phyloP scores from a whole-genome alignment of 352 stramenopile genomes.

The Pythium dissotocum region DNA sequence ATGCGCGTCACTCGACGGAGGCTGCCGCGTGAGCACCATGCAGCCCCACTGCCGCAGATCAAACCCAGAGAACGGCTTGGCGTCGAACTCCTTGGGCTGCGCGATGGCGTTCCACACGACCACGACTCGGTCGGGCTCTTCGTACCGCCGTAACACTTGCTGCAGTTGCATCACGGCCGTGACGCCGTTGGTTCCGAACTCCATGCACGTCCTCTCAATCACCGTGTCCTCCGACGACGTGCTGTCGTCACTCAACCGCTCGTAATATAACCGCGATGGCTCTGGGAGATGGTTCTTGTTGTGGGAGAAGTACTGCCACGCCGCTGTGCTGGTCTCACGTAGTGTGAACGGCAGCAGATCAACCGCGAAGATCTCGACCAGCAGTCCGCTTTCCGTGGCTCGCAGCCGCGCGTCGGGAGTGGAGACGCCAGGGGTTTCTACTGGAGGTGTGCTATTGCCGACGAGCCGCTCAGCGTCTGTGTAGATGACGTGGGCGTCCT shows the following conservation, averaged over 20 bases:
- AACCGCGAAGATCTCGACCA: slow-evolving; percentile 14
- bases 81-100: slow-evolving; percentile 39
- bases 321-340: slow-evolving; percentile 9
- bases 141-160: slow-evolving; percentile 42
- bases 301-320: slow-evolving; percentile 19
- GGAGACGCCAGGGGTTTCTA: no score
- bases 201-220: slow-evolving; percentile 47
- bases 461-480: slow-evolving; percentile 5
- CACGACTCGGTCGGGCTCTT: slow-evolving; percentile 37
- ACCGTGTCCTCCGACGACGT: slow-evolving; percentile 39
- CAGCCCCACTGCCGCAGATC: slow-evolving; percentile 25
- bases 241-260: slow-evolving; percentile 6
- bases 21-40: slow-evolving; percentile 22
- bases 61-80: slow-evolving; percentile 12
- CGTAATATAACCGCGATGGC: slow-evolving; percentile 14
- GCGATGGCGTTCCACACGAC: slow-evolving; percentile 47
- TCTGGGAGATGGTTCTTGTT: slow-evolving; percentile 17
- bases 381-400: slow-evolving; percentile 6
- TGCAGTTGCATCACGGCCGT: slow-evolving; percentile 39
- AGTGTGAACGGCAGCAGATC: slow-evolving; percentile 16
- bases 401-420: neutral
- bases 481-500: slow-evolving; percentile 13
- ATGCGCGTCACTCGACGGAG: neutral
- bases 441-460: no score
- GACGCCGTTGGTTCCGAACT: slow-evolving; percentile 35